Evolutionary conservation across 768 basidiomycete genomes (phyloP), one percentile per base, ranked within the genome.

Genomic region (Russula vinacea): DNA sequence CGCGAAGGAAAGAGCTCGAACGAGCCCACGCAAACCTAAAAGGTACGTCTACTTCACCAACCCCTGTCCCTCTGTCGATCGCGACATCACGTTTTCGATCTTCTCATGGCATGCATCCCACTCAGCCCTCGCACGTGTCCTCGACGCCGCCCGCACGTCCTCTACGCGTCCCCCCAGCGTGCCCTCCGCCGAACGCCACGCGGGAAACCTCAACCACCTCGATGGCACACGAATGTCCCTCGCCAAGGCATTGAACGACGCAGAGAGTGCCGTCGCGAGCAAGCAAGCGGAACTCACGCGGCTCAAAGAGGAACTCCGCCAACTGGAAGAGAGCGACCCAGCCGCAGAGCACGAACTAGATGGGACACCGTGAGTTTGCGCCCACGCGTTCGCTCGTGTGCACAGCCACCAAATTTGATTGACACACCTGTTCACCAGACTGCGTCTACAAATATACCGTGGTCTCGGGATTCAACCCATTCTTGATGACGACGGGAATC

Each of bases 301-400:
- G 5, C 76, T 92, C 63, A 88, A 87, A 68, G 87, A 88, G 59
- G 84, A 85, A 66, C 81, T 81, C 0, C 79, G 80, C 37, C 74
- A 72, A 47, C 72, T 90, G 64, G 89, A 92, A 71, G 80, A 80
- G 47, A 85, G 82, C 57, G 90, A 92, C 73, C 87, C 89, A 24
- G 86, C 89, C 8, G 73, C 79, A 22, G 88, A 90, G 65, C 89
- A 90, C 67, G 84, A 89, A 57, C 74, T 92, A 42, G 86, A 89
- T 70, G 84, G 87, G 22, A 83, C 83, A 50, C 75, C 81, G 90
- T 91, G 75, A 71, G 88, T 70, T 70, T 10, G 3, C 55, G 40
- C 11, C 45, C 22, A 47, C 22, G 22, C n/a, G 45, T 5, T n/a
- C n/a, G 1, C 14, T 33, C 42, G 13, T 19, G 9, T 13, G 47